Percentiles rank a stretch among this genome's conserved stretches.
phyloP scores from a whole-genome alignment of 1,284 basidiomycete genomes.

The Malassezia obtusa region DNA sequence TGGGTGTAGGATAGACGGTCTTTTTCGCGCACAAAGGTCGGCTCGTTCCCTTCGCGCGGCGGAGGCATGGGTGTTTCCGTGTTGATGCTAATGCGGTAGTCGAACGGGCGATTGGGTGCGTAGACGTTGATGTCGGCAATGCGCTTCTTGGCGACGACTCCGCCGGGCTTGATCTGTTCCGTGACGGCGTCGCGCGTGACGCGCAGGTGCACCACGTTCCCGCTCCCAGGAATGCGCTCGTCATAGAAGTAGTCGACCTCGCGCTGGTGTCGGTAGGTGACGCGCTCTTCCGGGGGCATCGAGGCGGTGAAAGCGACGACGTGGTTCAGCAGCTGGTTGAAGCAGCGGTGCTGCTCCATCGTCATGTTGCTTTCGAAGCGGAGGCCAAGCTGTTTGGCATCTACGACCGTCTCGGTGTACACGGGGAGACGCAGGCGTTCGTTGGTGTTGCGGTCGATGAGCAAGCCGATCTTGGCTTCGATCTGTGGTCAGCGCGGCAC shows the following conservation, averaged over 20 bases:
- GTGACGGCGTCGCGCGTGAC: conserved; percentile 74
- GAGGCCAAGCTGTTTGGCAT: conserved; percentile 17
- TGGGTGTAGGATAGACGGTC: conserved; percentile 86
- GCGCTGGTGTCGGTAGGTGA: conserved; percentile 68
- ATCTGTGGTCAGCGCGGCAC: conserved; percentile 54
- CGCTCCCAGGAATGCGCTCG: conserved; percentile 18
- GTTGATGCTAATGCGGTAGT: conserved; percentile 86
- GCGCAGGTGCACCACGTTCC: conserved; percentile 57
- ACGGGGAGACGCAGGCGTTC: conserved; percentile 61
- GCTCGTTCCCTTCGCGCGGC: conserved; percentile 13
- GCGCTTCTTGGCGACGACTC: conserved; percentile 63
- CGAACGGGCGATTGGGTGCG: conserved; percentile 68
- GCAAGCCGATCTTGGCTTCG: conserved; percentile 81
- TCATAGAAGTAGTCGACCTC: conserved; percentile 73
- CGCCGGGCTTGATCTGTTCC: conserved; percentile 52
- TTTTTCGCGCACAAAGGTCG: conserved; percentile 58
- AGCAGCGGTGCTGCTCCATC: conserved; percentile 70
- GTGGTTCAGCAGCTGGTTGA: conserved; percentile 70
- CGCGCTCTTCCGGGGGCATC: conserved; percentile 52
- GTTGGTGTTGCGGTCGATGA: conserved; percentile 58
- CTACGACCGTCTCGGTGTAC: conserved; percentile 66
- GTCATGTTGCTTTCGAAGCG: conserved; percentile 84
- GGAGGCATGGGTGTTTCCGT: conserved; percentile 56
- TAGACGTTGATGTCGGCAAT: conserved; percentile 79
- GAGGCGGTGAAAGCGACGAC: conserved; percentile 53